These are phyloP conservation scores for Hibiscus mutabilis DNA, from an alignment of 345 rosid genomes.

Conservation along the genomic window DNA sequence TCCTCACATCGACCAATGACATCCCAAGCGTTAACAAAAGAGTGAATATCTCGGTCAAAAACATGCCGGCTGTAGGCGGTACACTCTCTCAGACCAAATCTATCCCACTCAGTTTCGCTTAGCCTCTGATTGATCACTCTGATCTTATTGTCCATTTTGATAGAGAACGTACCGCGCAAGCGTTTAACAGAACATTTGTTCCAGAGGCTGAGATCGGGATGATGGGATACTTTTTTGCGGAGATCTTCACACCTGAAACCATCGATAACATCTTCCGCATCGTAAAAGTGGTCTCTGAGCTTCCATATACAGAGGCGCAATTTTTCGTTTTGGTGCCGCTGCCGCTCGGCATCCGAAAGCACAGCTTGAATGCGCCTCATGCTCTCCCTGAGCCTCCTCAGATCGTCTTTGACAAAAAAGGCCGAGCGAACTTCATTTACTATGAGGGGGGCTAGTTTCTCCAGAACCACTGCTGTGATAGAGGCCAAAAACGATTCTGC, in stretches of 20 bases:
- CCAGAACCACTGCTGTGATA: background rate
- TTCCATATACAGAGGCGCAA: background rate
- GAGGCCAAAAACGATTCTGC: background rate
- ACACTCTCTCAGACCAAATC: background rate
- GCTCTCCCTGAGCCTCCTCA: background rate
- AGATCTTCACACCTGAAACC: background rate
- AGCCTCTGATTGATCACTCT: background rate
- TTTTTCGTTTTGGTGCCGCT: background rate
- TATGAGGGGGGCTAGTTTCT: background rate
- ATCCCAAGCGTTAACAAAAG: background rate
- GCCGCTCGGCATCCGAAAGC: background rate
- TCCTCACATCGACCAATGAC: slow-evolving; percentile 1
- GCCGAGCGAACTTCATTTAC: background rate
- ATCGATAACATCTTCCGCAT: background rate
- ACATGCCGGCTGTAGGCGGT: background rate
- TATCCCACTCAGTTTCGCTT: background rate
- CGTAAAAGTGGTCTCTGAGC: background rate
- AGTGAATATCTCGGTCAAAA: background rate
- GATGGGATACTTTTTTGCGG: background rate
- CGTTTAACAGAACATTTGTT: too few species aligned
- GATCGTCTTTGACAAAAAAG: background rate
- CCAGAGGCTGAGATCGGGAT: too few species aligned
- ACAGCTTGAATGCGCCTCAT: background rate
- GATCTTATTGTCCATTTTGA: background rate
- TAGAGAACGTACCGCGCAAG: background rate